These are phyloP conservation scores for Fagus crenata DNA, from an alignment of 306 rosid genomes.

Conservation along the genomic window DNA sequence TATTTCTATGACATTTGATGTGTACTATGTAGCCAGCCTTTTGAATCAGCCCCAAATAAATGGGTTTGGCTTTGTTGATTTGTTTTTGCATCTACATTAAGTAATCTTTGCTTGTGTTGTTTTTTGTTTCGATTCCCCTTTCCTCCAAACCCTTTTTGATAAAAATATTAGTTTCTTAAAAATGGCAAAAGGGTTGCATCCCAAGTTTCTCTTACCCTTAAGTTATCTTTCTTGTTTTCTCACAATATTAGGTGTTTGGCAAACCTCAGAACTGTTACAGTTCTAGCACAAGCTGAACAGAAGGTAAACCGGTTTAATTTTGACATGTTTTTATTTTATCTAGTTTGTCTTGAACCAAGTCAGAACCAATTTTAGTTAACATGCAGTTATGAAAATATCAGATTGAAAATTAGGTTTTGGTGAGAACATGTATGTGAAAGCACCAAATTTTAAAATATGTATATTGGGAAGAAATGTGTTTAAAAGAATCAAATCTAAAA, in stretches of 20 bases:
- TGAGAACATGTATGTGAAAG: too few species aligned
- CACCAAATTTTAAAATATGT: too few species aligned
- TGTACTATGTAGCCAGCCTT: not conserved
- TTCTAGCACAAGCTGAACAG: too few species aligned
- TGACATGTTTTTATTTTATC: too few species aligned
- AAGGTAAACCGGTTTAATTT: too few species aligned
- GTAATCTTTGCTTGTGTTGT: not conserved
- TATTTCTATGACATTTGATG: not conserved
- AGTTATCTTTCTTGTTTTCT: not conserved
- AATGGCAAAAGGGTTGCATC: not conserved
- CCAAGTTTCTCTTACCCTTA: not conserved
- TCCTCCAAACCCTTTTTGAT: not conserved
- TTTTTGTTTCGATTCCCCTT: not conserved
- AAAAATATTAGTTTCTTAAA: not conserved
- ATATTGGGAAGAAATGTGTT: too few species aligned
- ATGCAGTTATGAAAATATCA: too few species aligned
- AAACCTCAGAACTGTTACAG: too few species aligned
- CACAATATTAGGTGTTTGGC: not conserved
- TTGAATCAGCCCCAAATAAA: not conserved
- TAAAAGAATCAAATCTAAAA: too few species aligned
- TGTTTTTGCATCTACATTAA: not conserved
- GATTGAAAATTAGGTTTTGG: too few species aligned
- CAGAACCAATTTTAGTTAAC: too few species aligned
- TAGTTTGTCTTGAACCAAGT: too few species aligned
- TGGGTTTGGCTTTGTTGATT: not conserved